Evolutionary conservation across 2,329 filamentous ascomycete genomes (phyloP), one percentile per base, ranked within the genome.

Genomic region (Raffaelea deltoideospora): DNA sequence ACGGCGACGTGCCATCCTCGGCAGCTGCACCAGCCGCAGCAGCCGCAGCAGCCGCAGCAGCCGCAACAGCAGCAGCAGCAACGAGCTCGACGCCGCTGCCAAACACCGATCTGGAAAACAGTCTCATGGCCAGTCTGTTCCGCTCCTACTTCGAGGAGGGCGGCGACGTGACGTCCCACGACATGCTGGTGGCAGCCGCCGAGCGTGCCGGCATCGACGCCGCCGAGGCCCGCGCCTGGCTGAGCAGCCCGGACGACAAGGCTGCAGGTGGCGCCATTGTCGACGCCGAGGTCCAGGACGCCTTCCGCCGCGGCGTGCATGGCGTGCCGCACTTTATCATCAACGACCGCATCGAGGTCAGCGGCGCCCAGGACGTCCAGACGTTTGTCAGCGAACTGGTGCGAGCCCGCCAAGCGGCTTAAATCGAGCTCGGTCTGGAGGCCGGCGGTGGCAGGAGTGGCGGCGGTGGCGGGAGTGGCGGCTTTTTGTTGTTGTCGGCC

Each of bases 301-400:
- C 72, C 28, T 64, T 65, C 45, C 53, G 51, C 9, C 62, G 67
- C 48, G 59, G 59, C 10, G 49, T 87, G 28, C 65, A 58, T 37
- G 80, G 80, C 1, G 83, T 90, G 42, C 82, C 83, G 7, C 72
- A 81, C 52, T 87, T 84, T 52, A 73, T 73, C 11, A 69, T 90
- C 43, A 78, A 87, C 48, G 76, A 64, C 2, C 63, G 61, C 45
- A 78, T 74, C 53, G 69, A 76, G 45, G 54, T 88, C 22, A 67
- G 74, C 21, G 83, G 82, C 2, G 82, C 81, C 1, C 76, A 86
- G 57, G 79, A 85, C 41, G 65, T 76, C 3, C 60, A 64, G 32
- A 67, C 66, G 2, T 87, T 87, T 49, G 53, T 82, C 42, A 63
- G 73, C 47, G 57, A 77, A 33, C 80, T 88, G 52, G 61, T 73